Conservation (phyloP, 768 basidiomycete species). For the Leccinellum albellum region DNA sequence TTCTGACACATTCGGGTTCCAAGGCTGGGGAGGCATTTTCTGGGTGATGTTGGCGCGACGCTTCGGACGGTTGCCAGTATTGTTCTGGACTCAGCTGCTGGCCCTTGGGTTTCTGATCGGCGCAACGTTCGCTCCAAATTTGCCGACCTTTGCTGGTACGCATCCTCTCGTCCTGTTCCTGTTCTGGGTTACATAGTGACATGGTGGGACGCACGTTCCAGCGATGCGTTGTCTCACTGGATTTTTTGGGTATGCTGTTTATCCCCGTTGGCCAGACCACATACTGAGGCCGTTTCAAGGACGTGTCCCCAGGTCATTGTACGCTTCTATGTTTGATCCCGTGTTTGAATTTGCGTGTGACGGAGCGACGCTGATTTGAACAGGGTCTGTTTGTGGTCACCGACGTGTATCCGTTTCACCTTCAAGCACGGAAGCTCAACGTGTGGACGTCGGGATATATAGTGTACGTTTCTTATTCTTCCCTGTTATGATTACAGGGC, state of each 20-base stretch:
- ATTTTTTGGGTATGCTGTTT: constrained; percentile 27
- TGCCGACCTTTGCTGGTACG: constrained; percentile 45
- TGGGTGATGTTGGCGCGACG: constrained; percentile 30
- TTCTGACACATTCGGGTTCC: constrained; percentile 6
- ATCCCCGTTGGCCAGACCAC: background rate
- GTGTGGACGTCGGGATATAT: constrained; percentile 55
- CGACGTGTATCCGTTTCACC: constrained; percentile 52
- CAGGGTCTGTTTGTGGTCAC: constrained; percentile 45
- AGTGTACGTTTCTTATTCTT: constrained; percentile 39
- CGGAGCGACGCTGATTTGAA: background rate
- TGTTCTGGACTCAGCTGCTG: constrained; percentile 37
- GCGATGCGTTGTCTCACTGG: constrained; percentile 32
- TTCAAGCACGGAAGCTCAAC: constrained; percentile 49
- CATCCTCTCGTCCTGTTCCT: background rate
- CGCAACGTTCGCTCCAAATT: constrained; percentile 47
- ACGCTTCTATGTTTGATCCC: background rate
- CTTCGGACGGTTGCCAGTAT: constrained; percentile 27
- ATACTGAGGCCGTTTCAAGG: constrained; percentile 18
- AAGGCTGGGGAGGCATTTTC: constrained; percentile 31
- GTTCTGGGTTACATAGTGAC: background rate
- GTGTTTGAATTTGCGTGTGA: background rate
- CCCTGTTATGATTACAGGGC: constrained; percentile 22
- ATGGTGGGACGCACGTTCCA: constrained; percentile 2
- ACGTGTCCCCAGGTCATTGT: constrained; percentile 53
- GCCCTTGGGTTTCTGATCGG: constrained; percentile 47